Percentiles rank a stretch among this genome's conserved stretches.
Conservation (phyloP, 306 rosid species). For the Lupinus albus region DNA sequence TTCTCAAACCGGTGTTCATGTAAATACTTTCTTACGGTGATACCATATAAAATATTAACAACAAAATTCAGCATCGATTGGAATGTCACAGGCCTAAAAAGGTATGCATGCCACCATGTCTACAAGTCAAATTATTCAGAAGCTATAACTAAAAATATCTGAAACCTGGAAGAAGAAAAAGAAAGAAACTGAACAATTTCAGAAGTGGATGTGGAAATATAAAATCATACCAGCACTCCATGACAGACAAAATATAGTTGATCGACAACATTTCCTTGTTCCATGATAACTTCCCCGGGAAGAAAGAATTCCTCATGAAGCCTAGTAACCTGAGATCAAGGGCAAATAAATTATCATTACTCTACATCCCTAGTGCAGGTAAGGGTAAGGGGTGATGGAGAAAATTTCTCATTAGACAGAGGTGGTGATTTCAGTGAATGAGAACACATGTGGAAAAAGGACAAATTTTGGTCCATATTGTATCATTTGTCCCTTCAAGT, state of each 20-base stretch:
- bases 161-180: background rate
- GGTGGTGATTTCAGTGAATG: background rate
- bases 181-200: slow-evolving; percentile 24
- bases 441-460: background rate
- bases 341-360: slow-evolving; percentile 28
- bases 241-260: slow-evolving; percentile 94
- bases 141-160: slow-evolving; percentile 20
- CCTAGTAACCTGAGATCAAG: slow-evolving; percentile 66
- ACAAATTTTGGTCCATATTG: background rate
- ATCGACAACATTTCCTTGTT: slow-evolving; percentile 86
- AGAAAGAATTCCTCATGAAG: slow-evolving; percentile 96
- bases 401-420: slow-evolving; percentile 20
- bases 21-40: slow-evolving; percentile 15
- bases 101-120: slow-evolving; percentile 10
- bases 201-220: slow-evolving; percentile 17
- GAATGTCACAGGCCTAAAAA: background rate
- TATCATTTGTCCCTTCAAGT: background rate
- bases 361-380: slow-evolving; percentile 22
- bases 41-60: background rate
- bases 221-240: slow-evolving; percentile 76
- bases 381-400: slow-evolving; percentile 2
- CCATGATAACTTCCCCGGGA: slow-evolving; percentile 91
- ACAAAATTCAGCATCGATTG: background rate
- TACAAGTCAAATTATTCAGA: slow-evolving; percentile 23
- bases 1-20: background rate